Evolutionary conservation across 306 rosid species (phyloP).

Genomic region (Medicago ruthenica): DNA sequence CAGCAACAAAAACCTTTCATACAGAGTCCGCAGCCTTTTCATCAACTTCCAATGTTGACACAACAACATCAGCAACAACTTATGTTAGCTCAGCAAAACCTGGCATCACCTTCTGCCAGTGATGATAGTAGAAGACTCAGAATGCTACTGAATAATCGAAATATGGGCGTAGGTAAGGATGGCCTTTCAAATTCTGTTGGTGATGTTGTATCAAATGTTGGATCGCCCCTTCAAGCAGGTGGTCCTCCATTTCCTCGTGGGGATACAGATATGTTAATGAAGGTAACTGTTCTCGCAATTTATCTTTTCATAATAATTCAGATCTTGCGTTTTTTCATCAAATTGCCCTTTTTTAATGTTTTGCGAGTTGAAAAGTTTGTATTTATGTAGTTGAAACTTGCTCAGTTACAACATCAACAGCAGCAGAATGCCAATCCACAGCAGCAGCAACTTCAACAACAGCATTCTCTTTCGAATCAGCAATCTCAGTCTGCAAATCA

Average conservation of each 20-base stretch:
- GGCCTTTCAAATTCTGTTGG: constrained; percentile 83
- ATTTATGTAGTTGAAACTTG: constrained; percentile 75
- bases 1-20: constrained; percentile 92
- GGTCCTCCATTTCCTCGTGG: constrained; percentile 77
- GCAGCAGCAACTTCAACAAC: constrained; percentile 86
- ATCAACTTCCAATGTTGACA: constrained; percentile 90
- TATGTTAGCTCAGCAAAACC: constrained; percentile 89
- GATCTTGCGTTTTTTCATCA: constrained; percentile 30
- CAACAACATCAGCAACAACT: constrained; percentile 93
- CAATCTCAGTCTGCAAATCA: constrained; percentile 84
- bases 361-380: constrained; percentile 33
- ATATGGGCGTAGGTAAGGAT: constrained; percentile 70
- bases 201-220: constrained; percentile 79
- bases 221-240: constrained; percentile 86
- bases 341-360: constrained; percentile 2
- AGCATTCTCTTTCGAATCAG: constrained; percentile 83
- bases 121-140: constrained; percentile 84
- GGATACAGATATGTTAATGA: constrained; percentile 75
- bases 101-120: constrained; percentile 80
- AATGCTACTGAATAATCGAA: constrained; percentile 75
- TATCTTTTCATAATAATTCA: constrained; percentile 34
- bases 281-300: constrained; percentile 60
- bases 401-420: constrained; percentile 76
- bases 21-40: constrained; percentile 88
- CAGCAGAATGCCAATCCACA: constrained; percentile 75